Evolutionary conservation across 129 eudicot genomes (phyloP).

Genomic region (Scalesia atractyloides): DNA sequence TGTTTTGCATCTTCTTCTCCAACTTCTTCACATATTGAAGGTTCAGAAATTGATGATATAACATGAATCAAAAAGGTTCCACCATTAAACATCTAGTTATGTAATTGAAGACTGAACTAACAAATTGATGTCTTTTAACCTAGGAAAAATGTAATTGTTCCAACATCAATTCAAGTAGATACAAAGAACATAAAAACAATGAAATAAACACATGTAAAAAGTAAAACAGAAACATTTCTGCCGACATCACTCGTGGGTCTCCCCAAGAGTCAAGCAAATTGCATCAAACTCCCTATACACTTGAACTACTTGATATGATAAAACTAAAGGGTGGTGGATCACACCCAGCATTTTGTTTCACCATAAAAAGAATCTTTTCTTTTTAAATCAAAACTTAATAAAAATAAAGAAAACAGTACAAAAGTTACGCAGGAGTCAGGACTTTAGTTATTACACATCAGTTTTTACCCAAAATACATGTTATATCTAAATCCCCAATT

Average conservation of each 20-base stretch:
- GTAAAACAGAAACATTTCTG: not conserved
- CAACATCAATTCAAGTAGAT: not conserved
- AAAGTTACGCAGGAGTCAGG: constrained; percentile 20
- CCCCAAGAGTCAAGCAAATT: constrained; percentile 22
- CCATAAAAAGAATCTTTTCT: constrained; percentile 32
- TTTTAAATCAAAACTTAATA: constrained; percentile 23
- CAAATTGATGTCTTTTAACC: too few species aligned
- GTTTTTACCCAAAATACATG: constrained; percentile 34
- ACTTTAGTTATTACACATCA: constrained; percentile 32
- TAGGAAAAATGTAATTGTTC: not conserved
- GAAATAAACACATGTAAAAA: not conserved
- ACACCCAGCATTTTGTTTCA: constrained; percentile 30
- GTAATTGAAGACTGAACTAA: too few species aligned
- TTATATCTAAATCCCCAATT: constrained; percentile 32
- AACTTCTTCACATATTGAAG: too few species aligned
- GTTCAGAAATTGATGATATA: too few species aligned
- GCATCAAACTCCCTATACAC: constrained; percentile 16
- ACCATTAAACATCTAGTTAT: too few species aligned
- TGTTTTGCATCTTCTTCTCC: too few species aligned
- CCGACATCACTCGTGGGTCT: constrained; percentile 29
- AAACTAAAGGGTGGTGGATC: not conserved
- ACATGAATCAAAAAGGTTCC: too few species aligned
- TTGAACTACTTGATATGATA: constrained; percentile 20
- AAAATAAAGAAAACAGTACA: constrained; percentile 13
- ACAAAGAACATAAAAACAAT: not conserved